Percentiles rank a stretch among this genome's conserved stretches.
Evolutionary conservation across 31 red algal genomes (phyloP).

Genomic region (Porphyra umbilicalis): DNA sequence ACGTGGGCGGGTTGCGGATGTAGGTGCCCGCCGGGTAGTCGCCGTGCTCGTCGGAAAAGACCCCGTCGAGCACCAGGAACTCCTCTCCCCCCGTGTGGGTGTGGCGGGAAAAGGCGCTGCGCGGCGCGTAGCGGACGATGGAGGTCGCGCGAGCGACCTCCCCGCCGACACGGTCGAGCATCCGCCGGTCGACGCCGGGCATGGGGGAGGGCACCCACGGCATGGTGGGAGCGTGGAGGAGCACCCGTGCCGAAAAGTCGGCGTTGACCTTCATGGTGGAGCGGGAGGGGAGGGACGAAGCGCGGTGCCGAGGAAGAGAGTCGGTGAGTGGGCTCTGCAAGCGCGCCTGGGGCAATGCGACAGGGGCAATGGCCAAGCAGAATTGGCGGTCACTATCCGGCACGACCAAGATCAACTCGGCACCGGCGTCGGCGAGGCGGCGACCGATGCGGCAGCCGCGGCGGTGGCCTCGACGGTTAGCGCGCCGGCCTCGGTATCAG

Average conservation of each 20-base stretch:
- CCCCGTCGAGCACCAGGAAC: conserved; percentile 12
- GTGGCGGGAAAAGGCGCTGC: conserved; percentile 9
- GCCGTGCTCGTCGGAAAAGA: conserved; percentile 13
- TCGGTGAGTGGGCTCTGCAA: too few species aligned
- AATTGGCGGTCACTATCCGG: too few species aligned
- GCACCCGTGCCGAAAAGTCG: background rate
- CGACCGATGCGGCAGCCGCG: too few species aligned
- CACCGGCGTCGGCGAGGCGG: too few species aligned
- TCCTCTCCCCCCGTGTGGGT: conserved; percentile 8
- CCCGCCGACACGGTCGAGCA: background rate
- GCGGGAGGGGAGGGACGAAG: too few species aligned
- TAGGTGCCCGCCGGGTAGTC: conserved; percentile 11
- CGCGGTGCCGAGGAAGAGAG: too few species aligned
- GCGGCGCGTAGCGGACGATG: conserved; percentile 5
- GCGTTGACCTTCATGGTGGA: background rate
- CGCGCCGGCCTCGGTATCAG: too few species aligned
- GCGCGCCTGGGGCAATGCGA: too few species aligned
- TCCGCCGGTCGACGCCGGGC: background rate
- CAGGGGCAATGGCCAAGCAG: too few species aligned
- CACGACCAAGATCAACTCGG: too few species aligned
- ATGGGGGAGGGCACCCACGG: background rate
- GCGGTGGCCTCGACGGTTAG: too few species aligned
- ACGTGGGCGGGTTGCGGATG: conserved; percentile 5
- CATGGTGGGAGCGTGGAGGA: background rate
- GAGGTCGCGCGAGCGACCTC: background rate